Evolutionary conservation across 1,284 basidiomycete species (phyloP), one percentile per base, ranked within the genome.

Genomic region (Sphagnurus paluster): DNA sequence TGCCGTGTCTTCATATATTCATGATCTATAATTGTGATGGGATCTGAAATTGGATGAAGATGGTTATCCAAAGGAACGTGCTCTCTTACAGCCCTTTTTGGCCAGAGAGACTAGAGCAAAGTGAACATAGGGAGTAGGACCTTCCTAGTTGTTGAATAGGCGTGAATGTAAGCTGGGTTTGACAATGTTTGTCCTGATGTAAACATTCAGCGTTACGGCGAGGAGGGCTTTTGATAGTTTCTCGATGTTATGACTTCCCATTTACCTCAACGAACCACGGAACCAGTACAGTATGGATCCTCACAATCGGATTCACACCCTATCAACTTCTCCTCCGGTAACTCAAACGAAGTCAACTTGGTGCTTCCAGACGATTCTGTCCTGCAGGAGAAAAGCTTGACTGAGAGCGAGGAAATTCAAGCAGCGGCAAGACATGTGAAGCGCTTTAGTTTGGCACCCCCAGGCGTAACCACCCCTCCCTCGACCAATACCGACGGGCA

Each of bases 211-310:
- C 35, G 17, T 16, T 28, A 25, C 23, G 30, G 17, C 37, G 14
- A 4, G 5, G 5, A 10, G 16, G 5, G 17, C 39, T 32, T n/a
- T 23, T n/a, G 23, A 3, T 23, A 26, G 29, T n/a, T 42, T 44
- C 45, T 61, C 56, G 42, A 61, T 62, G 59, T 55, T 52, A 62
- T 62, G 59, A 60, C 44, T 42, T 37, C 53, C 21, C 34, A 42
- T n/a, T 41, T 36, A 25, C 38, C 42, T 37, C 37, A 46, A 36
- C 19, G 21, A 33, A 21, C 38, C 17, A 13, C 29, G 17, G 48
- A 41, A 30, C 21, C 29, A 5, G 35, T 17, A 17, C 39, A 39
- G 5, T 28, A 46, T 42, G 23, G 17, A 44, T 5, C 10, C 19
- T 21, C 37, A 24, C 34, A 39, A 30, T 34, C 19, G 23, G 26